These are phyloP conservation scores for Parvularia atlantis DNA, from an alignment of 78 protist species.

Conservation along the genomic window DNA sequence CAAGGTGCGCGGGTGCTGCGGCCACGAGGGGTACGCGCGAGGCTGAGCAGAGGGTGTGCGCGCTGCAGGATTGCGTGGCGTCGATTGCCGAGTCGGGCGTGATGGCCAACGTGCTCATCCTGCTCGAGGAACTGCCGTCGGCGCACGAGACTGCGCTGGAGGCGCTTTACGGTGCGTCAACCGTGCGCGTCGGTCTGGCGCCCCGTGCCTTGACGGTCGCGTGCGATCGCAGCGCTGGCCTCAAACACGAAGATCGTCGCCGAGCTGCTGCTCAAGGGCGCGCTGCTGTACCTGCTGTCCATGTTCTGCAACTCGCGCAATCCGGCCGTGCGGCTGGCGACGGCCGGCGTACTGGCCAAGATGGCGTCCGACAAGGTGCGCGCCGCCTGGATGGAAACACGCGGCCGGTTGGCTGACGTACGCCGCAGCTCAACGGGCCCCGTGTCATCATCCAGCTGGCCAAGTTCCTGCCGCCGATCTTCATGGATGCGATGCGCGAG, in stretches of 20 bases:
- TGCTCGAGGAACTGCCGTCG: not conserved
- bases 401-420: no score
- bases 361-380: conserved; percentile 34
- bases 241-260: conserved; percentile 25
- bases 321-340: not conserved
- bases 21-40: no score
- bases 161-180: not conserved
- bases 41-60: no score
- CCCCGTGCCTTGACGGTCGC: no score
- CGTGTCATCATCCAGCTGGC: conserved; percentile 9
- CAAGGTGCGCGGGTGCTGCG: no score
- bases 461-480: conserved; percentile 53
- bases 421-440: no score
- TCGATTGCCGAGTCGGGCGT: conserved; percentile 19
- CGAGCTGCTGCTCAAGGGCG: conserved; percentile 31
- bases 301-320: conserved; percentile 1
- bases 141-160: not conserved
- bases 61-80: conserved; percentile 34
- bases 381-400: no score
- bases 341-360: conserved; percentile 14
- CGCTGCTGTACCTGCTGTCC: conserved; percentile 28
- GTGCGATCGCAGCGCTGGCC: conserved; percentile 7
- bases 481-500: conserved; percentile 57
- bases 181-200: no score
- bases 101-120: conserved; percentile 1